These are phyloP conservation scores for Aspergillus mulundensis DNA, from an alignment of 495 filamentous ascomycete species.

Conservation along the genomic window DNA sequence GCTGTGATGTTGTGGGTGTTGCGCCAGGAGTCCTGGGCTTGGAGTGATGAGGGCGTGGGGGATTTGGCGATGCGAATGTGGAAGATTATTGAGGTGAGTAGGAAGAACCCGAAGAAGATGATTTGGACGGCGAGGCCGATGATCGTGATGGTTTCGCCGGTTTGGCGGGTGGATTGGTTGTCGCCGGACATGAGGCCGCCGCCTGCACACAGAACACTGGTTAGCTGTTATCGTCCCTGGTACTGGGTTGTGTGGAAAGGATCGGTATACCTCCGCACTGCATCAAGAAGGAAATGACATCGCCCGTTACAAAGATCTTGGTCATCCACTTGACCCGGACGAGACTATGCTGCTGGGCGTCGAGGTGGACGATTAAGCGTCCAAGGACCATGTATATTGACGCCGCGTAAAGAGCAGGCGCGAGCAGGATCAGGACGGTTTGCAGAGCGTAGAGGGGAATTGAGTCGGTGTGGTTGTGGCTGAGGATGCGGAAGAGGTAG, in stretches of 20 bases:
- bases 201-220: not conserved
- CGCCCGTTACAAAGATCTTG: slow-evolving; percentile 3
- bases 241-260: not conserved
- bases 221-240: not conserved
- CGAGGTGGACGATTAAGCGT: not conserved
- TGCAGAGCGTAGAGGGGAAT: not conserved
- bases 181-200: slow-evolving; percentile 5
- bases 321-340: slow-evolving; percentile 1
- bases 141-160: not conserved
- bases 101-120: slow-evolving; percentile 2
- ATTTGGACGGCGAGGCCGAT: not conserved
- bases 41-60: slow-evolving; percentile 42
- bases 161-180: not conserved
- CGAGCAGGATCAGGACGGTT: not conserved
- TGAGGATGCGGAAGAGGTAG: slow-evolving; percentile 1
- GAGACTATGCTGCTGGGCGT: not conserved
- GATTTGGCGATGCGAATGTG: slow-evolving; percentile 22
- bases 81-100: not conserved
- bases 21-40: slow-evolving; percentile 25
- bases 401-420: not conserved
- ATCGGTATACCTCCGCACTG: not conserved
- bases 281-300: slow-evolving; percentile 3
- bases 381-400: slow-evolving; percentile 2
- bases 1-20: not conserved
- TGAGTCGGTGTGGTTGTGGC: not conserved